A percentile compares a stretch with the other conserved stretches of the same genome.
Evolutionary conservation across 345 rosid species (phyloP).

Genomic region (Euphorbia pulcherrima): DNA sequence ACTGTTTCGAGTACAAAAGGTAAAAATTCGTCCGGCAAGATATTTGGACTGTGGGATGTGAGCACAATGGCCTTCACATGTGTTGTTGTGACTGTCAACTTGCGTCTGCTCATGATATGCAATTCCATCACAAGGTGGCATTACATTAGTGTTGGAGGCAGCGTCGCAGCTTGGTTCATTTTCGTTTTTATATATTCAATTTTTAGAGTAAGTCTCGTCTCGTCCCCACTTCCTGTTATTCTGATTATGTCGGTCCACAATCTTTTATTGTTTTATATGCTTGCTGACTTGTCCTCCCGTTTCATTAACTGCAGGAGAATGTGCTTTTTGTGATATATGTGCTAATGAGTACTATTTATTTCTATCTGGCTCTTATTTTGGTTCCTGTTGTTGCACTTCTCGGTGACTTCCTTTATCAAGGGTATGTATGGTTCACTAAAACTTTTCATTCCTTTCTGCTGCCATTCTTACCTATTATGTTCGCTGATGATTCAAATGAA

Average conservation of each 20-base stretch:
- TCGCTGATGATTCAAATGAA: not conserved
- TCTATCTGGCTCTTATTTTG: conserved; percentile 70
- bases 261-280: not conserved
- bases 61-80: conserved; percentile 97
- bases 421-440: conserved; percentile 60
- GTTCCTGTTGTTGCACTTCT: conserved; percentile 86
- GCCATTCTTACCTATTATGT: not conserved
- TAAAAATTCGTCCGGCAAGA: conserved; percentile 67
- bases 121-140: conserved; percentile 94
- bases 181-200: conserved; percentile 71
- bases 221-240: not conserved
- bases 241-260: not conserved
- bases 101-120: conserved; percentile 92
- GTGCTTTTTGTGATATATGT: conserved; percentile 75
- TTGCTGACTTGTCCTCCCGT: conserved; percentile 17
- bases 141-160: conserved; percentile 79
- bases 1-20: conserved; percentile 54
- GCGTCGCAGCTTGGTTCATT: conserved; percentile 82
- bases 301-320: conserved; percentile 57
- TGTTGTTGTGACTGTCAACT: conserved; percentile 83
- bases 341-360: conserved; percentile 82
- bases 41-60: conserved; percentile 94
- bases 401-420: conserved; percentile 85
- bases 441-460: not conserved
- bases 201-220: conserved; percentile 32